These are phyloP conservation scores for Phytophthora pseudosyringae DNA, from an alignment of 352 stramenopile genomes.

Conservation along the genomic window DNA sequence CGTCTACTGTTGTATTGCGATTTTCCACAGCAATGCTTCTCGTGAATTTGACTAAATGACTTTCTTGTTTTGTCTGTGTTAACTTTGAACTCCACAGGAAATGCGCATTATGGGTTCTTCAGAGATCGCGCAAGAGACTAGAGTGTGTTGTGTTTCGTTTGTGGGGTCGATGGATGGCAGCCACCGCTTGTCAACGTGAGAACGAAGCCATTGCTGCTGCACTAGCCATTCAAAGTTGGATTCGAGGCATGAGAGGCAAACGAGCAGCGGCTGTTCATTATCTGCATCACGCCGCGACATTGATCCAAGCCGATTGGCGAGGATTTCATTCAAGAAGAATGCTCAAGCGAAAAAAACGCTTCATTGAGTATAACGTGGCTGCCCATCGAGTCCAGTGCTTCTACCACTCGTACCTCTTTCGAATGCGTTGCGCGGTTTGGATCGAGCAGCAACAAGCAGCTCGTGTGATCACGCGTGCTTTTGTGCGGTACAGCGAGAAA, in stretches of 20 bases:
- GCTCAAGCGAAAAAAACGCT: slow-evolving; percentile 42
- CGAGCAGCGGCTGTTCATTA: slow-evolving; percentile 26
- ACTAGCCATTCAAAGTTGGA: slow-evolving; percentile 64
- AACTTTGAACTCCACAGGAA: slow-evolving; percentile 41
- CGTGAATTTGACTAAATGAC: not conserved
- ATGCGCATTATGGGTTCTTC: slow-evolving; percentile 47
- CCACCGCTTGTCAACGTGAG: slow-evolving; percentile 30
- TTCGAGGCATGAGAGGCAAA: slow-evolving; percentile 40
- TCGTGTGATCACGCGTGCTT: slow-evolving; percentile 40
- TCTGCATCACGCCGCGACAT: slow-evolving; percentile 36
- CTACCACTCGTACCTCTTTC: slow-evolving; percentile 48
- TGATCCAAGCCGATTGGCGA: slow-evolving; percentile 56
- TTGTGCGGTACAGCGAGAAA: slow-evolving; percentile 48
- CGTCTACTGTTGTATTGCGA: slow-evolving; percentile 3
- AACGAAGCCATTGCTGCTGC: slow-evolving; percentile 53
- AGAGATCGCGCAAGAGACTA: slow-evolving; percentile 40
- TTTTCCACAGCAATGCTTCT: not conserved
- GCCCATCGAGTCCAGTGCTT: slow-evolving; percentile 43
- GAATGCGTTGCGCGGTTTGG: slow-evolving; percentile 36
- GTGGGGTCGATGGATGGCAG: slow-evolving; percentile 46
- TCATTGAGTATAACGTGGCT: slow-evolving; percentile 41
- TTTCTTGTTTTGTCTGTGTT: not conserved
- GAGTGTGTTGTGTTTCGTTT: slow-evolving; percentile 24
- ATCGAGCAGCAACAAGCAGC: slow-evolving; percentile 43
- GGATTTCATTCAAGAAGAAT: slow-evolving; percentile 60